Conservation (phyloP, 306 rosid genomes). For the Castanea crenata region DNA sequence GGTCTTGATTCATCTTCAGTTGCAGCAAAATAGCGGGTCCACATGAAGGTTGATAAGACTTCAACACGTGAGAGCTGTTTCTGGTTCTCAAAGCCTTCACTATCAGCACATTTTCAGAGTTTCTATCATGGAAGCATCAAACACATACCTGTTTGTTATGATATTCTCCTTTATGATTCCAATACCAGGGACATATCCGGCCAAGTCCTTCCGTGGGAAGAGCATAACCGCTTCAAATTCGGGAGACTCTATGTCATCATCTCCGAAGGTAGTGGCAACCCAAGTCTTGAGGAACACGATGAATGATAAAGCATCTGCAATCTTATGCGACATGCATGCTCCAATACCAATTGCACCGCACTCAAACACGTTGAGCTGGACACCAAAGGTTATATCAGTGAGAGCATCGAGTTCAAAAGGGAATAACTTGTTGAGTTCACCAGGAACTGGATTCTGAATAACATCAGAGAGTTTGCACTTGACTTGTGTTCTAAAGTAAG, state of each 20-base stretch:
- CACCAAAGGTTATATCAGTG: conserved; percentile 23
- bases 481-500: too few relatives aligned
- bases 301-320: conserved; percentile 43
- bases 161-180: too few relatives aligned
- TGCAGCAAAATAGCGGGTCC: conserved; percentile 43
- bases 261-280: conserved; percentile 31
- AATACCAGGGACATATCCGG: too few relatives aligned
- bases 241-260: conserved; percentile 14
- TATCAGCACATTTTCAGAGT: too few relatives aligned
- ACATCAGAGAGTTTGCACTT: conserved; percentile 31
- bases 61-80: conserved; percentile 46
- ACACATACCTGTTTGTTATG: too few relatives aligned
- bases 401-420: conserved; percentile 39
- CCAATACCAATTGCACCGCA: conserved; percentile 59
- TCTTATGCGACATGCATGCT: conserved; percentile 42
- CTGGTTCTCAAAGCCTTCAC: not conserved
- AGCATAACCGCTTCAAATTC: conserved; percentile 33
- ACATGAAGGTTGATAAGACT: conserved; percentile 53
- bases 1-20: conserved; percentile 2
- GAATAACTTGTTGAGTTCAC: conserved; percentile 36
- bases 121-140: too few relatives aligned
- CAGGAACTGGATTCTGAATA: conserved; percentile 28
- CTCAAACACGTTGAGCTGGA: conserved; percentile 48
- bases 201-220: conserved; percentile 40
- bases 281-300: conserved; percentile 43